Evolutionary conservation across 805 yeast genomes (phyloP).

Genomic region (Candida morakotiae): DNA sequence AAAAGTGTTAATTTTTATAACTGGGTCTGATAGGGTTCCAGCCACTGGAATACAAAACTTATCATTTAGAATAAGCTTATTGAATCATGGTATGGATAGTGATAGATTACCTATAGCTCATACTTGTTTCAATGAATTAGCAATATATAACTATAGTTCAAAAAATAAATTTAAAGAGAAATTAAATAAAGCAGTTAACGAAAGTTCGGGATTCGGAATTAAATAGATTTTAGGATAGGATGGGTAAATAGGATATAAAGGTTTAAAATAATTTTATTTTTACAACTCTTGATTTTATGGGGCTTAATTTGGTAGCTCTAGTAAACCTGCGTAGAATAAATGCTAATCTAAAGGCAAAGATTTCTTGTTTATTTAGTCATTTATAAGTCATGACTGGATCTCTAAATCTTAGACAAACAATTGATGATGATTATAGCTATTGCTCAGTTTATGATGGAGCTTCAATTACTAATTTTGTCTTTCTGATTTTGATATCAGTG

Average conservation of each 20-base stretch:
- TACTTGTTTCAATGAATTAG: slow-evolving; percentile 90
- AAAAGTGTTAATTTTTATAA: slow-evolving; percentile 67
- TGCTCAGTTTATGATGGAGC: slow-evolving; percentile 50
- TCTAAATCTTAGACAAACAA: too few relatives aligned
- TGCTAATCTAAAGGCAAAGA: too few relatives aligned
- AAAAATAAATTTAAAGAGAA: slow-evolving; percentile 54
- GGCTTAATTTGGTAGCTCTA: neutral
- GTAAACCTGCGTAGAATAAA: too few relatives aligned
- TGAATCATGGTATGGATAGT: slow-evolving; percentile 26
- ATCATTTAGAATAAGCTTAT: slow-evolving; percentile 62
- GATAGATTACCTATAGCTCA: slow-evolving; percentile 78
- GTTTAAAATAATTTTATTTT: too few relatives aligned
- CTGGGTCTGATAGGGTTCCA: slow-evolving; percentile 90
- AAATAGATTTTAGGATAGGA: slow-evolving; percentile 31
- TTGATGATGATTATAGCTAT: slow-evolving; percentile 7
- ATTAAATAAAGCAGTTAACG: slow-evolving; percentile 65
- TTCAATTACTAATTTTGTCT: slow-evolving; percentile 41
- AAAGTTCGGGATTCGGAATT: slow-evolving; percentile 84
- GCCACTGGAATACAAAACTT: slow-evolving; percentile 85
- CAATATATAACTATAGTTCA: slow-evolving; percentile 62
- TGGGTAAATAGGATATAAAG: neutral
- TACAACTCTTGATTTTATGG: too few relatives aligned
- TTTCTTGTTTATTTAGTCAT: too few relatives aligned
- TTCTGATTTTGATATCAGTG: slow-evolving; percentile 51
- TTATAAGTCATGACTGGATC: too few relatives aligned